These are phyloP conservation scores for Aegilops tauschii DNA, from an alignment of 176 grass and related monocot species.

Conservation along the genomic window DNA sequence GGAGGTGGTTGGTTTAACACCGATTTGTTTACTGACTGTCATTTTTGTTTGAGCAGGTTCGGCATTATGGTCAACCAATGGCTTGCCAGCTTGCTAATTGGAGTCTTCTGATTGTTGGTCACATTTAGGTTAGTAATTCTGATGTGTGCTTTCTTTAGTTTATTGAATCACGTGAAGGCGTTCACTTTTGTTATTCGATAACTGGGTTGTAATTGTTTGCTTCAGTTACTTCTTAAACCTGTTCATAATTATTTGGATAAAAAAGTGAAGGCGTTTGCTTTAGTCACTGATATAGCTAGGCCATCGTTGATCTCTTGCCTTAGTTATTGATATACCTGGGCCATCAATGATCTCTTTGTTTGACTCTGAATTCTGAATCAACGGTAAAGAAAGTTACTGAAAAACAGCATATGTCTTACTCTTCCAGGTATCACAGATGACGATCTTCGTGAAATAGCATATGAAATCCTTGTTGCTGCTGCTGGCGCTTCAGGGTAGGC, in stretches of 20 bases:
- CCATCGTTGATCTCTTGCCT: not conserved
- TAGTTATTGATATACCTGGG: not conserved
- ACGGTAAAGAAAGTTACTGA: conserved; percentile 22
- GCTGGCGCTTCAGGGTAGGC: conserved; percentile 91
- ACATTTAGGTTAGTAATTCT: too few relatives aligned
- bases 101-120: too few relatives aligned
- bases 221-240: conserved; percentile 15
- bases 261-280: not conserved
- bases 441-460: conserved; percentile 96
- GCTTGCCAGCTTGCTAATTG: too few relatives aligned
- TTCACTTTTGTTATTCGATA: conserved; percentile 1
- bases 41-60: too few relatives aligned
- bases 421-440: conserved; percentile 88
- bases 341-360: not conserved
- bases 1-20: too few relatives aligned
- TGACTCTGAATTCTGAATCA: not conserved
- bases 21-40: too few relatives aligned
- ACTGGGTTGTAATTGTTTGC: not conserved
- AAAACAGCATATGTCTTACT: not conserved
- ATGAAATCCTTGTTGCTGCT: conserved; percentile 95
- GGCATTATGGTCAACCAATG: too few relatives aligned
- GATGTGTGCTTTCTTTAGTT: not conserved
- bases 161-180: not conserved
- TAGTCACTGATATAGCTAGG: not conserved
- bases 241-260: not conserved